Conservation (phyloP, 345 rosid genomes). For the Linum lewisii region DNA sequence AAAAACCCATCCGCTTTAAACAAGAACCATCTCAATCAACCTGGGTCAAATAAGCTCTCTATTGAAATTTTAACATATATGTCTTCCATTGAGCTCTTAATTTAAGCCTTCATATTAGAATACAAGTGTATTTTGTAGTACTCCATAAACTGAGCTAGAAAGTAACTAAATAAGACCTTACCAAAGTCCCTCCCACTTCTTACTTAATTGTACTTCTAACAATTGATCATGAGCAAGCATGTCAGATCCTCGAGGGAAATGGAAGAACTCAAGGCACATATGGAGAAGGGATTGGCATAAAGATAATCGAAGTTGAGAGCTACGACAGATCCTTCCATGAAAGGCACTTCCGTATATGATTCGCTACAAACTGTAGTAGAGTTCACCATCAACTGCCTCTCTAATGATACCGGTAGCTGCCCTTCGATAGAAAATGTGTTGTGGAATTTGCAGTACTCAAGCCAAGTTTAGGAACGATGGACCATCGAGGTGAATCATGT, state of each 20-base stretch:
- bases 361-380: slow-evolving; percentile 63
- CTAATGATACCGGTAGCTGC: slow-evolving; percentile 42
- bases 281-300: slow-evolving; percentile 49
- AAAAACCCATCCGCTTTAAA: too few relatives aligned
- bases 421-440: slow-evolving; percentile 88
- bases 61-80: too few relatives aligned
- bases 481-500: too few relatives aligned
- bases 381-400: slow-evolving; percentile 65
- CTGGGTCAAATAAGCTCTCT: too few relatives aligned
- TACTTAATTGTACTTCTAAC: too few relatives aligned
- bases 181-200: too few relatives aligned
- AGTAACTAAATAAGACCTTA: too few relatives aligned
- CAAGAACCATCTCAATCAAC: too few relatives aligned
- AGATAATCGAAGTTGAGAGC: slow-evolving; percentile 38
- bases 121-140: too few relatives aligned
- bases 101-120: too few relatives aligned
- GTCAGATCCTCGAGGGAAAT: slow-evolving; percentile 36
- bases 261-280: slow-evolving; percentile 50
- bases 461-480: slow-evolving; percentile 92
- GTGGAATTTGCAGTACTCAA: slow-evolving; percentile 87
- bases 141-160: too few relatives aligned
- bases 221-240: slow-evolving; percentile 54
- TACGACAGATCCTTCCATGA: slow-evolving; percentile 44
- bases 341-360: slow-evolving; percentile 64
- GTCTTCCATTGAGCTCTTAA: too few relatives aligned